Evolutionary conservation across 2,329 filamentous ascomycete species (phyloP).

Genomic region (Exophiala calicioides): DNA sequence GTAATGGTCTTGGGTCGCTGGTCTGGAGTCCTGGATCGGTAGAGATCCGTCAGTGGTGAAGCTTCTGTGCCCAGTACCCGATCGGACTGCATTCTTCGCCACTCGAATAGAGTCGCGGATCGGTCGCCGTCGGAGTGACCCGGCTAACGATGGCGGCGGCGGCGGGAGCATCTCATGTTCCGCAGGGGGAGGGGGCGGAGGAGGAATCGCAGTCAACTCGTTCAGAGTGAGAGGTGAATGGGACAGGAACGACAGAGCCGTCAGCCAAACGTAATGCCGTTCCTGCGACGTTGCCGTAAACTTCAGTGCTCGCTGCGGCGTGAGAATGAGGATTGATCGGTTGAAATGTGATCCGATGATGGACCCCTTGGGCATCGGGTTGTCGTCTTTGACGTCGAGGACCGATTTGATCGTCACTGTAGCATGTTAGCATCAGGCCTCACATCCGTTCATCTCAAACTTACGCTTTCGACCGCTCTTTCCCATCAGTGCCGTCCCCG

Average conservation of each 20-base stretch:
- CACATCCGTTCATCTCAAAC: slow-evolving; percentile 60
- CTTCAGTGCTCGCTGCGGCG: slow-evolving; percentile 88
- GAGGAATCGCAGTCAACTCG: slow-evolving; percentile 64
- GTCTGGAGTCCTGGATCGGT: slow-evolving; percentile 33
- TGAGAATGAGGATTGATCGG: slow-evolving; percentile 91
- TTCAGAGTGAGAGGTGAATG: slow-evolving; percentile 82
- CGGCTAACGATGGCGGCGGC: slow-evolving; percentile 42
- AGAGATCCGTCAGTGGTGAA: slow-evolving; percentile 38
- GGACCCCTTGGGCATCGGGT: slow-evolving; percentile 72
- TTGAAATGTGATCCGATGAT: slow-evolving; percentile 65
- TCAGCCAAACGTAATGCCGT: slow-evolving; percentile 92
- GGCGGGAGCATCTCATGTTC: slow-evolving; percentile 23
- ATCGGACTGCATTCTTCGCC: slow-evolving; percentile 69
- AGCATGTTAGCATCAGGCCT: slow-evolving; percentile 35
- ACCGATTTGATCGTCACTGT: slow-evolving; percentile 94
- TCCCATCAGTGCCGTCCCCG: slow-evolving; percentile 82
- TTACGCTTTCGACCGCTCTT: slow-evolving; percentile 93
- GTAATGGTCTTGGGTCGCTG: slow-evolving; percentile 27
- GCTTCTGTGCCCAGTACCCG: slow-evolving; percentile 42
- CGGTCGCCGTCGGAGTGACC: slow-evolving; percentile 55
- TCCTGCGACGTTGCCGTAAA: slow-evolving; percentile 84
- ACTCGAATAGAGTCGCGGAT: slow-evolving; percentile 89
- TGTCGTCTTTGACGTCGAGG: slow-evolving; percentile 93
- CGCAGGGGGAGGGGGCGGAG: slow-evolving; percentile 55
- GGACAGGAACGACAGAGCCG: slow-evolving; percentile 88